Evolutionary conservation across 2,329 filamentous ascomycete species (phyloP), one percentile per base, ranked within the genome.

Genomic region (Epichloe hybrida): DNA sequence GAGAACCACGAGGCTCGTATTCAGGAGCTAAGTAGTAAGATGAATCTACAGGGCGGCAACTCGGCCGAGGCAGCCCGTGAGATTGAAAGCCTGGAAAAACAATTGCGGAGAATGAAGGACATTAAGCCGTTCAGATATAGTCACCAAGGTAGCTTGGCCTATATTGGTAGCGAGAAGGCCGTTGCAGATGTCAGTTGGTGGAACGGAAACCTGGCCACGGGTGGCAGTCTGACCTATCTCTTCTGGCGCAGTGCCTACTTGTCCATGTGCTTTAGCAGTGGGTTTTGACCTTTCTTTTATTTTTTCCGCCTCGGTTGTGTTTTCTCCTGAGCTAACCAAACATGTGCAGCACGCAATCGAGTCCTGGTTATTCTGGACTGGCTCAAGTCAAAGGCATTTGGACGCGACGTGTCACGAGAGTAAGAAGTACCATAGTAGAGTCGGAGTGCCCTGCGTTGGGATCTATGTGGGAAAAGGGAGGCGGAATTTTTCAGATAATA

Each of bases 231-330:
- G 71, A 98, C 93, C 51, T 98, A 95, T 73, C 80, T 96, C 59
- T 98, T 98, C 81, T 98, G 93, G 93, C 81, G 90, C 67, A 94
- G 87, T 65, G 93, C 91, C 50, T 98, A 98, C 70, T 75, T 98
- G 68, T 96, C 88, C 77, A 98, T 98, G 93, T 96, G 91, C 81
- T 98, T 98, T 71, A 97, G 90, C 82, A 90, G 88, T 93, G 79
- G 83, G 88, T 86, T 59, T 50, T n/a, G n/a, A n/a, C n/a, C n/a
- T n/a, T n/a, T n/a, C n/a, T n/a, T n/a, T n/a, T n/a, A n/a, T n/a
- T n/a, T n/a, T n/a, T n/a, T n/a, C n/a, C n/a, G n/a, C 44, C 39
- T 15, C 34, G 15, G 35, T 11, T 12, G 39, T 20, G 31, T 41
- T 8, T 34, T 23, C 43, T 3, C 15, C 4, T 20, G 56, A 58